Conservation (phyloP, 139 green algal genomes). For the Haematococcus lacustris region DNA sequence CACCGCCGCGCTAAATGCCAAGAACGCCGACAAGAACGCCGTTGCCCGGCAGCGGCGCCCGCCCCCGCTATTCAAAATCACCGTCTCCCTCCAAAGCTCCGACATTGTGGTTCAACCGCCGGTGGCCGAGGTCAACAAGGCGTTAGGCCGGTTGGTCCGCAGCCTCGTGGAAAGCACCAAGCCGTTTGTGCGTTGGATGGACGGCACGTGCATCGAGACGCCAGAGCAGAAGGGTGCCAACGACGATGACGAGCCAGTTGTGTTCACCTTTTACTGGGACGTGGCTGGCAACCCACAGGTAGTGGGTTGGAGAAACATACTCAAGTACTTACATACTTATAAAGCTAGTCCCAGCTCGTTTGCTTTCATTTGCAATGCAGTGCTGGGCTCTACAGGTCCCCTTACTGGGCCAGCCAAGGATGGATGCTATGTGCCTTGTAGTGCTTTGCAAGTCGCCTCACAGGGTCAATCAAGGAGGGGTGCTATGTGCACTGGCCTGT, state of each 20-base stretch:
- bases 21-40: too few relatives aligned
- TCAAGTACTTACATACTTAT: neutral
- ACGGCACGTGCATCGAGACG: conserved; percentile 80
- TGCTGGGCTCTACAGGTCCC: too few relatives aligned
- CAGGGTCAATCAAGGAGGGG: too few relatives aligned
- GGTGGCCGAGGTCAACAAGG: conserved; percentile 64
- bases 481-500: too few relatives aligned
- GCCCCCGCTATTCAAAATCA: conserved; percentile 59
- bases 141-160: conserved; percentile 49
- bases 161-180: conserved; percentile 64
- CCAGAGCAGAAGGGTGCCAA: conserved; percentile 46
- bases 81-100: conserved; percentile 49
- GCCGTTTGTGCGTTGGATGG: conserved; percentile 86
- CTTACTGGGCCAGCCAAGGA: too few relatives aligned
- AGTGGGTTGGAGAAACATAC: neutral
- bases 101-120: conserved; percentile 79
- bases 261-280: conserved; percentile 79
- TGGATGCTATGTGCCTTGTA: too few relatives aligned
- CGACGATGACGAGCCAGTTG: conserved; percentile 69
- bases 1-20: too few relatives aligned
- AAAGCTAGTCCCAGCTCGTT: too few relatives aligned
- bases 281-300: conserved; percentile 57
- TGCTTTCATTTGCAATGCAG: too few relatives aligned
- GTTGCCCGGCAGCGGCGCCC: neutral
- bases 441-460: too few relatives aligned